Evolutionary conservation across 1,139 yeast species (phyloP).

Genomic region (Casaregolazyma lundiana): DNA sequence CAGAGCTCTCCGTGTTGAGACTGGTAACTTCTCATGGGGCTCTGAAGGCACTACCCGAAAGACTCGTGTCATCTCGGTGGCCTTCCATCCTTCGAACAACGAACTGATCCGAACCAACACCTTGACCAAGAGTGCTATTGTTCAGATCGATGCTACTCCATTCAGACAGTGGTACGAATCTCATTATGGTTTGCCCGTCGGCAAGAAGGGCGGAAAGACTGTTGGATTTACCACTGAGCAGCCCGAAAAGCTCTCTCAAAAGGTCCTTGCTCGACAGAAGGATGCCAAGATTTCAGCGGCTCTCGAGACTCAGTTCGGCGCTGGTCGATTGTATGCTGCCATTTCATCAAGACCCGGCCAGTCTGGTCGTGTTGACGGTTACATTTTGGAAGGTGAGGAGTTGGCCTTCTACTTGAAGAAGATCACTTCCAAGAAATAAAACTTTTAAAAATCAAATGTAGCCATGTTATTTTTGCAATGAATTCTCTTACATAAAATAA

Average conservation of each 20-base stretch:
- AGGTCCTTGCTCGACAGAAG: slow-evolving; percentile 83
- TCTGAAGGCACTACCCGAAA: slow-evolving; percentile 98
- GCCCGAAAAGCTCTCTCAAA: slow-evolving; percentile 55
- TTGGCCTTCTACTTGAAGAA: slow-evolving; percentile 99
- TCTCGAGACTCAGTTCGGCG: slow-evolving; percentile 93
- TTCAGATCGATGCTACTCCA: slow-evolving; percentile 99
- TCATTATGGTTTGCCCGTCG: slow-evolving; percentile 92
- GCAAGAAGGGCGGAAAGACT: slow-evolving; percentile 61
- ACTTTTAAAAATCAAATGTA: slow-evolving; percentile 3
- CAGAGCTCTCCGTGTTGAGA: slow-evolving; percentile 99
- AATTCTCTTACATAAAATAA: slow-evolving; percentile 1
- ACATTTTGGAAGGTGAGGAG: slow-evolving; percentile 99
- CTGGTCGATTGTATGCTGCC: slow-evolving; percentile 98
- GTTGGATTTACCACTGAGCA: slow-evolving; percentile 34
- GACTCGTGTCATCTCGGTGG: slow-evolving; percentile 98
- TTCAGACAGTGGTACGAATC: slow-evolving; percentile 99
- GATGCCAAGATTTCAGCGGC: slow-evolving; percentile 81
- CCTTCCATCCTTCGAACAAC: slow-evolving; percentile 99
- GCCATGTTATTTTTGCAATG: slow-evolving; percentile 5
- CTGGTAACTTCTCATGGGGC: slow-evolving; percentile 99
- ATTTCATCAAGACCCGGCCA: slow-evolving; percentile 99
- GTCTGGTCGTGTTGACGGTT: slow-evolving; percentile 99
- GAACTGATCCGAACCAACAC: slow-evolving; percentile 99
- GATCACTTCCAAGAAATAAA: slow-evolving; percentile 98
- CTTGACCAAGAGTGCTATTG: slow-evolving; percentile 97